Percentiles rank a stretch among this genome's conserved stretches.
phyloP scores from a whole-genome alignment of 176 grass and related monocot genomes.

The Lolium perenne region DNA sequence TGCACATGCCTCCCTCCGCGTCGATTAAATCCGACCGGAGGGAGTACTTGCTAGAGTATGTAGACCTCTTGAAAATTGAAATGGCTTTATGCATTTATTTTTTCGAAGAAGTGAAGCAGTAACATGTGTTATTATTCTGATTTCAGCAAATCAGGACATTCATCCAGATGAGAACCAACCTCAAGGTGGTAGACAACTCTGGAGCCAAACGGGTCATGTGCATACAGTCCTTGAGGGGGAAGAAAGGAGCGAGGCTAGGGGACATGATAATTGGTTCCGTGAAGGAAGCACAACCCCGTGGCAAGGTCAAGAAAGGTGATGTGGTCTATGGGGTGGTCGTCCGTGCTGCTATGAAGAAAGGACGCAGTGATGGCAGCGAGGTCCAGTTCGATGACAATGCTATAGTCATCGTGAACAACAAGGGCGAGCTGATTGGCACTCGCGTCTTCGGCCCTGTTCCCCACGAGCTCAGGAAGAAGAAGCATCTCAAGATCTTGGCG shows the following conservation, averaged over 20 bases:
- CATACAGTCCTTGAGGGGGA: constrained; percentile 82
- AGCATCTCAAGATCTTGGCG: constrained; percentile 93
- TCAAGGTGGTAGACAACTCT: constrained; percentile 95
- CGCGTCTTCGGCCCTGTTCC: constrained; percentile 80
- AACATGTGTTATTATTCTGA: constrained; percentile 7
- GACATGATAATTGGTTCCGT: constrained; percentile 89
- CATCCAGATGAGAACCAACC: constrained; percentile 98
- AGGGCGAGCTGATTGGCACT: constrained; percentile 91
- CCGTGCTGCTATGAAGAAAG: constrained; percentile 87
- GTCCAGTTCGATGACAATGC: constrained; percentile 93
- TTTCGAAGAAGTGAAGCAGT: neutral
- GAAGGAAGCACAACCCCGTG: constrained; percentile 89
- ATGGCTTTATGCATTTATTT: neutral
- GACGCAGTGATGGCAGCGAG: constrained; percentile 80
- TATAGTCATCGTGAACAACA: constrained; percentile 89
- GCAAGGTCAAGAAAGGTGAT: constrained; percentile 99
- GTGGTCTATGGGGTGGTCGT: constrained; percentile 97
- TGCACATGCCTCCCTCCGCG: no score
- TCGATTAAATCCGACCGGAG: no score
- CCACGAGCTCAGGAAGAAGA: constrained; percentile 92
- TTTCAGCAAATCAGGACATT: constrained; percentile 98
- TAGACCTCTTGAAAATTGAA: neutral
- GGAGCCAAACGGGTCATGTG: constrained; percentile 99
- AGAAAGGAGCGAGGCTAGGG: constrained; percentile 80
- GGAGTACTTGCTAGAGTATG: neutral